Percentiles rank a stretch among this genome's conserved stretches.
These are phyloP conservation scores for Cladorrhinum samala DNA, from an alignment of 495 filamentous ascomycete species.

Conservation along the genomic window DNA sequence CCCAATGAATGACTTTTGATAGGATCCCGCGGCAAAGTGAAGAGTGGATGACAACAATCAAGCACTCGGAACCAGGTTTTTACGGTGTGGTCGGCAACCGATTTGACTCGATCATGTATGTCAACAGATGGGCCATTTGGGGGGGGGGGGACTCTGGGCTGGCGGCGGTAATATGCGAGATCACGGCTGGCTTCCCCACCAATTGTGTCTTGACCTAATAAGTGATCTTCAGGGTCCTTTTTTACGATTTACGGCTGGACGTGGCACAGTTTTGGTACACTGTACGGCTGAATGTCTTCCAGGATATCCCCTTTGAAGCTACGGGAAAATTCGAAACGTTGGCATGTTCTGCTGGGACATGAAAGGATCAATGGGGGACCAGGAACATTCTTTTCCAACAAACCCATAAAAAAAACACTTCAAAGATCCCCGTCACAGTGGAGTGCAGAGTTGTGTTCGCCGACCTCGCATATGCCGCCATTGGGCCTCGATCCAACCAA, in stretches of 20 bases:
- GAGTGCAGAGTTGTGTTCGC: not conserved
- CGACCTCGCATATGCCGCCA: not conserved
- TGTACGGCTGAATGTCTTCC: not conserved
- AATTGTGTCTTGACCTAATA: not conserved
- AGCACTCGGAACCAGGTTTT: too few species aligned
- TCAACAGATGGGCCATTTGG: not conserved
- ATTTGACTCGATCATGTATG: not conserved
- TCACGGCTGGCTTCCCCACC: not conserved
- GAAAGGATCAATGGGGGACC: not conserved
- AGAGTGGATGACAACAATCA: too few species aligned
- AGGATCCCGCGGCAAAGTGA: not conserved
- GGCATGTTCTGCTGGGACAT: not conserved
- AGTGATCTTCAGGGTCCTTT: constrained; percentile 22
- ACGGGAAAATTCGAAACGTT: not conserved
- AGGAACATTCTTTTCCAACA: not conserved
- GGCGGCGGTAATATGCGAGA: constrained; percentile 1
- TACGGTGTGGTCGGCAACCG: not conserved
- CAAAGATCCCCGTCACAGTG: too few species aligned
- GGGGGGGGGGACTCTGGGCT: not conserved
- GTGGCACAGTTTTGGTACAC: not conserved
- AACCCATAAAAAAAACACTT: too few species aligned
- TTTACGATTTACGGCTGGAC: not conserved
- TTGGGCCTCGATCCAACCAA: not conserved
- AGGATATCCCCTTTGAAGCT: not conserved
- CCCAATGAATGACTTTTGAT: not conserved